These are phyloP conservation scores for Russula virescens DNA, from an alignment of 768 basidiomycete species.

Conservation along the genomic window DNA sequence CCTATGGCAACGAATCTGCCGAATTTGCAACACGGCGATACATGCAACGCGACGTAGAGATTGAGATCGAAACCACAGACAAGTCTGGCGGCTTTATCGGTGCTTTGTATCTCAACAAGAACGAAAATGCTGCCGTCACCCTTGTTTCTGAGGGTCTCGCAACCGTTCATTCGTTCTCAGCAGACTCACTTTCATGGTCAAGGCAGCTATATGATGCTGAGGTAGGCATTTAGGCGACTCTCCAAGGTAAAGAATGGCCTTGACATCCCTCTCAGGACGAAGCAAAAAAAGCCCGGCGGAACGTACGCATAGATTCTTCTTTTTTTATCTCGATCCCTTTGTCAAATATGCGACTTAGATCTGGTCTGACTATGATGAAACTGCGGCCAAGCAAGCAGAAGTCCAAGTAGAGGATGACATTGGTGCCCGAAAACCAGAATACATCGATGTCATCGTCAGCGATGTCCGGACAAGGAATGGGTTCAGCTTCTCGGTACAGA, in stretches of 20 bases:
- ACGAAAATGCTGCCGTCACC: constrained; percentile 79
- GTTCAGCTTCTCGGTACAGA: constrained; percentile 88
- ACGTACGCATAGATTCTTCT: constrained; percentile 47
- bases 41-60: constrained; percentile 94
- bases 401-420: constrained; percentile 40
- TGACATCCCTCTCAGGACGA: constrained; percentile 46
- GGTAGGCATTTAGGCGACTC: constrained; percentile 36
- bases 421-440: constrained; percentile 70
- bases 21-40: constrained; percentile 75
- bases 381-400: constrained; percentile 53
- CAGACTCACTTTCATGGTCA: constrained; percentile 74
- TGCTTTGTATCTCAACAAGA: constrained; percentile 75
- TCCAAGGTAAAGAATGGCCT: neutral
- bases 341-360: constrained; percentile 45
- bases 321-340: neutral
- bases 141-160: constrained; percentile 85
- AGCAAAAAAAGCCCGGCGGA: constrained; percentile 72
- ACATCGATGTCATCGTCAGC: constrained; percentile 88
- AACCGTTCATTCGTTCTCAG: constrained; percentile 81
- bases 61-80: constrained; percentile 85
- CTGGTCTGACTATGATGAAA: constrained; percentile 81
- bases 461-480: constrained; percentile 71
- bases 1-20: constrained; percentile 76
- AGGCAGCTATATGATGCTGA: constrained; percentile 81
- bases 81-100: constrained; percentile 97